Evolutionary conservation across 768 basidiomycete genomes (phyloP).

Genomic region (Cytidiella melzeri): DNA sequence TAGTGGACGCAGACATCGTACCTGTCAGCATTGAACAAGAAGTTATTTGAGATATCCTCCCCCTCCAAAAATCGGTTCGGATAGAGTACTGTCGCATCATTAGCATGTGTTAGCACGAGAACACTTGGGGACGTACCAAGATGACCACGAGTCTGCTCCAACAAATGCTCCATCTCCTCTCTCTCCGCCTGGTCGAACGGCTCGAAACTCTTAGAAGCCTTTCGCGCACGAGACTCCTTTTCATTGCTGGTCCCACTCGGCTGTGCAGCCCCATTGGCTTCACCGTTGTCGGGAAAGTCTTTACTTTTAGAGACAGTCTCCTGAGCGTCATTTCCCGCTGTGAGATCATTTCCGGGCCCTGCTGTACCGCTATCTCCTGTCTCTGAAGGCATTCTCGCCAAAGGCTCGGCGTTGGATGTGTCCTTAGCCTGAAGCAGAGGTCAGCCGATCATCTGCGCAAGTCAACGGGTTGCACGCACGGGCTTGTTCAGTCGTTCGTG

Average conservation of each 20-base stretch:
- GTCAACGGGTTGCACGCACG: constrained; percentile 33
- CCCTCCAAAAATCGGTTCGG: constrained; percentile 85
- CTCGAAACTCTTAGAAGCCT: constrained; percentile 42
- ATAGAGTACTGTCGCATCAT: constrained; percentile 49
- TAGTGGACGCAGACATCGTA: constrained; percentile 24
- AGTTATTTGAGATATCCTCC: constrained; percentile 90
- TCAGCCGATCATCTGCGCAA: background rate
- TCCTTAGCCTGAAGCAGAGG: constrained; percentile 35
- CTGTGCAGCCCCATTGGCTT: constrained; percentile 18
- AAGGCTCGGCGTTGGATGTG: constrained; percentile 34
- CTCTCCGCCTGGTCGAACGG: constrained; percentile 79
- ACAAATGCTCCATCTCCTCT: constrained; percentile 83
- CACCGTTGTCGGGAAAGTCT: constrained; percentile 12
- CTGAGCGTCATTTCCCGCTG: constrained; percentile 14
- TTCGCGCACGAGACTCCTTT: constrained; percentile 28
- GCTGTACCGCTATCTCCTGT: constrained; percentile 34
- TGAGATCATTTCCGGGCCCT: constrained; percentile 19
- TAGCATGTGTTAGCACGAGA: background rate
- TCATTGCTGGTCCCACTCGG: constrained; percentile 23
- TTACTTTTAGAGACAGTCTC: constrained; percentile 14
- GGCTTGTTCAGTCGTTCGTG: constrained; percentile 71
- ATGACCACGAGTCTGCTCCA: constrained; percentile 77
- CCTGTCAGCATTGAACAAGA: constrained; percentile 87
- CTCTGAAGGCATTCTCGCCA: constrained; percentile 56
- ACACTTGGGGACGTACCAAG: constrained; percentile 52